A percentile compares a stretch with the other conserved stretches of the same genome.
Conservation (phyloP, 176 grass and related monocot species). For the Coix lacrymajobi region DNA sequence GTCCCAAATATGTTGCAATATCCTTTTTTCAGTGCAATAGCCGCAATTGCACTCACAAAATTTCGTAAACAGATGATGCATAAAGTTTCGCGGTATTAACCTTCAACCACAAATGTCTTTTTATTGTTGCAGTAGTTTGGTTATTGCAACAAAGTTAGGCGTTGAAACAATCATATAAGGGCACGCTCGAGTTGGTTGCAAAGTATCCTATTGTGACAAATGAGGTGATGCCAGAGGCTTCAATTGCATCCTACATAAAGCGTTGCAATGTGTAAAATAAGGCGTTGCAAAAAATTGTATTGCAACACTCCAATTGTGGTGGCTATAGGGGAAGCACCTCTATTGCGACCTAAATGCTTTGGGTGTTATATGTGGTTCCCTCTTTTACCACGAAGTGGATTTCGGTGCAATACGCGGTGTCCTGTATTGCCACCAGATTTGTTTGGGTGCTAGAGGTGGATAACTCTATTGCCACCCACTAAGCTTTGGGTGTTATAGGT, state of each 20-base stretch:
- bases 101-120: too few species aligned
- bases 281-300: neutral
- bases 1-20: too few species aligned
- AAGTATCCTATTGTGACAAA: neutral
- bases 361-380: neutral
- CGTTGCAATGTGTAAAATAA: neutral
- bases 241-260: neutral
- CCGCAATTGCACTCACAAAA: too few species aligned
- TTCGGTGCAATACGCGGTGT: neutral
- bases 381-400: neutral
- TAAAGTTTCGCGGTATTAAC: too few species aligned
- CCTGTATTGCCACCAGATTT: too few species aligned
- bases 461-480: neutral
- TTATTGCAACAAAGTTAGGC: too few species aligned
- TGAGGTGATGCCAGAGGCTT: neutral
- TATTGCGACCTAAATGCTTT: neutral
- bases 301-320: neutral
- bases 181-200: neutral
- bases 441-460: too few species aligned
- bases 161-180: too few species aligned
- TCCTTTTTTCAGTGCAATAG: too few species aligned
- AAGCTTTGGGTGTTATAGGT: neutral
- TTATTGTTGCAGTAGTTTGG: too few species aligned
- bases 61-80: too few species aligned
- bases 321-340: neutral